Evolutionary conservation across 1,139 yeast species (phyloP).

Genomic region (Geotrichum fermentans): DNA sequence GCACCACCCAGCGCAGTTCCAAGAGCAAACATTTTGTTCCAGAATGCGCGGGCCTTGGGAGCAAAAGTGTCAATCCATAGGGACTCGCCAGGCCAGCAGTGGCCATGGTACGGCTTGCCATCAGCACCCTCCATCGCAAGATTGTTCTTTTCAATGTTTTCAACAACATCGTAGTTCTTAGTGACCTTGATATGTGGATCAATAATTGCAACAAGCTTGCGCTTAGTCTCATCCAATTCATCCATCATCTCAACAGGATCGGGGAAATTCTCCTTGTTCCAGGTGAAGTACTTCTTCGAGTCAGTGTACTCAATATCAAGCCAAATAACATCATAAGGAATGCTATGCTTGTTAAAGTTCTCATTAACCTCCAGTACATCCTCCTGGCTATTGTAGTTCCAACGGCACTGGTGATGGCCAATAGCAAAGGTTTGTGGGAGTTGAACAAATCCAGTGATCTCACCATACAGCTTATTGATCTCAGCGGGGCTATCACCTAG

Average conservation of each 20-base stretch:
- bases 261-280: constrained; percentile 75
- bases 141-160: constrained; percentile 42
- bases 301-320: constrained; percentile 90
- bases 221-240: constrained; percentile 61
- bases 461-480: constrained; percentile 59
- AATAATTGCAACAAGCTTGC: constrained; percentile 77
- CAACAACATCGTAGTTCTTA: constrained; percentile 59
- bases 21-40: constrained; percentile 49
- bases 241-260: constrained; percentile 63
- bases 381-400: constrained; percentile 88
- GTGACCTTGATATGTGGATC: constrained; percentile 81
- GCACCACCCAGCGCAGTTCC: constrained; percentile 49
- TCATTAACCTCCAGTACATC: constrained; percentile 70
- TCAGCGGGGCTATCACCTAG: constrained; percentile 58
- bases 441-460: constrained; percentile 66
- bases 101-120: constrained; percentile 63
- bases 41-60: constrained; percentile 55
- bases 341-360: constrained; percentile 64
- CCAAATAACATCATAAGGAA: constrained; percentile 95
- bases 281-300: constrained; percentile 80
- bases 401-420: constrained; percentile 94
- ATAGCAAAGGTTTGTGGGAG: constrained; percentile 78
- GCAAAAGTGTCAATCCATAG: constrained; percentile 85
- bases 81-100: constrained; percentile 98
- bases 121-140: constrained; percentile 45